These are phyloP conservation scores for Atkinsonella texensis DNA, from an alignment of 2,329 filamentous ascomycete genomes.

Conservation along the genomic window DNA sequence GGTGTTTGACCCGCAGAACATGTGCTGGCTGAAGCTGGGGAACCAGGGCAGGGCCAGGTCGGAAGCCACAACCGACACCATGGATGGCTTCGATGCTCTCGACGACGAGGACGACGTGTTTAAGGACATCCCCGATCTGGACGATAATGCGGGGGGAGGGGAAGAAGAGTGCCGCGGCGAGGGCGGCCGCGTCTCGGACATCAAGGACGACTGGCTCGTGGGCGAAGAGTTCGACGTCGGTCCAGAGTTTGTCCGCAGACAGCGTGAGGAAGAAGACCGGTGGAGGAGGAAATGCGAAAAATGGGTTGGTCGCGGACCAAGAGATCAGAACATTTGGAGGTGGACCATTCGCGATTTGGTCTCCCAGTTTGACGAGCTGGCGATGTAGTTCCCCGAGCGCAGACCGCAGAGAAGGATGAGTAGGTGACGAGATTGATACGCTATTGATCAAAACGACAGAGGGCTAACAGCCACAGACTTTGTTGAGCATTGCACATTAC, in stretches of 20 bases:
- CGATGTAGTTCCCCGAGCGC: neutral
- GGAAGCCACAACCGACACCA: conserved; percentile 39
- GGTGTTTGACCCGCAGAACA: conserved; percentile 93
- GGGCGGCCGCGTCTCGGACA: conserved; percentile 43
- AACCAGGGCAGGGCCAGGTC: conserved; percentile 33
- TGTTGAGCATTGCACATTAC: neutral
- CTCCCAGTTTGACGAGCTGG: conserved; percentile 28
- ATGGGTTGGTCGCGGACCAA: conserved; percentile 57
- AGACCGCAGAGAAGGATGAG: too few species aligned
- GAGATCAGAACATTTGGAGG: conserved; percentile 54
- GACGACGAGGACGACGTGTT: conserved; percentile 82
- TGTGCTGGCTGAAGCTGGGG: conserved; percentile 89
- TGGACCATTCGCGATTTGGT: conserved; percentile 61
- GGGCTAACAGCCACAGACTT: neutral
- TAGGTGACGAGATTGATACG: neutral
- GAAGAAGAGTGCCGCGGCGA: conserved; percentile 37
- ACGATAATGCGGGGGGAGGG: conserved; percentile 49
- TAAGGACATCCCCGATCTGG: conserved; percentile 85
- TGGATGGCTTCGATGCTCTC: conserved; percentile 55
- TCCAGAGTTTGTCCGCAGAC: conserved; percentile 79
- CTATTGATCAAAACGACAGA: conserved; percentile 1
- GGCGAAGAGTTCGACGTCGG: conserved; percentile 97
- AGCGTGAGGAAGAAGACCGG: conserved; percentile 80
- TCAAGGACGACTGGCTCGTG: conserved; percentile 70
- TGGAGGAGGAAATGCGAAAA: conserved; percentile 82